Evolutionary conservation across 169 alveolate species (phyloP).

Genomic region (Plasmodium inui): DNA sequence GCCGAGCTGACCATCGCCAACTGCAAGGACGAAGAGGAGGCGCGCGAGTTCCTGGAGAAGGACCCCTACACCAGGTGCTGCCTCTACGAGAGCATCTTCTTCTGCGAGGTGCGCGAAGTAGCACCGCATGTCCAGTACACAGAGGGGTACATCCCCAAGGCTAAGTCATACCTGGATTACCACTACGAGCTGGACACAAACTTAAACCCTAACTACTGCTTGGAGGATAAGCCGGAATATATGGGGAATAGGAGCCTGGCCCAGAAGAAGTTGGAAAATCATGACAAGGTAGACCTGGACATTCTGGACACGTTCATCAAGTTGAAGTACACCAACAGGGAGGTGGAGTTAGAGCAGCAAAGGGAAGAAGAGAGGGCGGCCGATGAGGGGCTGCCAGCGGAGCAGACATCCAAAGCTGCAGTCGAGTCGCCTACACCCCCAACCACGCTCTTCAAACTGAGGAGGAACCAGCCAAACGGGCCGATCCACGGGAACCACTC

Average conservation of each 20-base stretch:
- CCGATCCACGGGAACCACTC: no score
- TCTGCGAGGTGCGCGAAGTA: slow-evolving; percentile 67
- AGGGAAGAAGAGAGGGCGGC: no score
- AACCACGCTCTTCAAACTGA: background rate
- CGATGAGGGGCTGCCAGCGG: background rate
- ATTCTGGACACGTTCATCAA: slow-evolving; percentile 44
- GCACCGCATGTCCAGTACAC: slow-evolving; percentile 67
- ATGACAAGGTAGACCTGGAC: slow-evolving; percentile 40
- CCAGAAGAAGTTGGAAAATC: background rate
- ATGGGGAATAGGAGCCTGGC: slow-evolving; percentile 28
- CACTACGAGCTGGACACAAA: slow-evolving; percentile 44
- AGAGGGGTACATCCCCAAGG: slow-evolving; percentile 53
- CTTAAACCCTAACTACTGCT: slow-evolving; percentile 34
- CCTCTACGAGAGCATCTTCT: slow-evolving; percentile 64
- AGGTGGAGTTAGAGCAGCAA: background rate
- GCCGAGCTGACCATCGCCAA: slow-evolving; percentile 72
- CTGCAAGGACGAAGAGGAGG: slow-evolving; percentile 73
- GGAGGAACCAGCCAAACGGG: no score
- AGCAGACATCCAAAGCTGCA: background rate
- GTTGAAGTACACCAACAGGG: slow-evolving; percentile 49
- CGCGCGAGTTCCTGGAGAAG: slow-evolving; percentile 72
- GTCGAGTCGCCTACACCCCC: background rate
- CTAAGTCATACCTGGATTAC: slow-evolving; percentile 8
- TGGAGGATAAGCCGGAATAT: slow-evolving; percentile 64
- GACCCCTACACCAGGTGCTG: slow-evolving; percentile 77